These are phyloP conservation scores for Thyridium curvatum DNA, from an alignment of 2,329 filamentous ascomycete genomes.

Conservation along the genomic window DNA sequence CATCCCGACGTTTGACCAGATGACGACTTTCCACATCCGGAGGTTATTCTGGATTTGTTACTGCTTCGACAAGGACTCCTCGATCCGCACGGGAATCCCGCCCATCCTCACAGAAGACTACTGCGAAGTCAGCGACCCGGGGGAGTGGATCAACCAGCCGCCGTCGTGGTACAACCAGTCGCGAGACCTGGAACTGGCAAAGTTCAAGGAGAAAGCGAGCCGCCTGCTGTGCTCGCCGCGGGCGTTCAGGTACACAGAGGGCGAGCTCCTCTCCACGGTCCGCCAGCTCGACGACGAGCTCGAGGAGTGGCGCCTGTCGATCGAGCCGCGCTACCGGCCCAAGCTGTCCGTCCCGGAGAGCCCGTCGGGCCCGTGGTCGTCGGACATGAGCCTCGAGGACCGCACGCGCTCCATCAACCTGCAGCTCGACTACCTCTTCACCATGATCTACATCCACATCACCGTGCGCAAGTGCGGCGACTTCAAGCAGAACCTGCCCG, in stretches of 20 bases:
- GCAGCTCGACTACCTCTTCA: constrained; percentile 12
- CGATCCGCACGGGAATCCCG: constrained; percentile 13
- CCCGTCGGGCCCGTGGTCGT: too few relatives aligned
- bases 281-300: constrained; percentile 22
- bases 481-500: constrained; percentile 5
- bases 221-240: constrained; percentile 13
- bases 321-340: constrained; percentile 3
- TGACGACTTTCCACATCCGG: constrained; percentile 4
- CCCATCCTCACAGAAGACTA: constrained; percentile 9
- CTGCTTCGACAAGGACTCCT: constrained; percentile 17
- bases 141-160: too few relatives aligned
- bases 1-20: too few relatives aligned
- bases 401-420: constrained; percentile 3
- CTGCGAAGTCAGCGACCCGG: too few relatives aligned
- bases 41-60: constrained; percentile 20
- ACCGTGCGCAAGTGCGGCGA: constrained; percentile 12
- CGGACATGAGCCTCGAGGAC: too few relatives aligned
- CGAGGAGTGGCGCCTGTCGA: constrained; percentile 21
- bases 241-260: constrained; percentile 12
- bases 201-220: constrained; percentile 14
- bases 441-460: constrained; percentile 10
- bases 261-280: constrained; percentile 15
- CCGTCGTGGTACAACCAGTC: neutral
- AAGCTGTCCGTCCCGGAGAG: too few relatives aligned
- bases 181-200: constrained; percentile 5